A percentile compares a stretch with the other conserved stretches of the same genome.
Conservation (phyloP, 306 rosid genomes). For the Hippophae tibetana region DNA sequence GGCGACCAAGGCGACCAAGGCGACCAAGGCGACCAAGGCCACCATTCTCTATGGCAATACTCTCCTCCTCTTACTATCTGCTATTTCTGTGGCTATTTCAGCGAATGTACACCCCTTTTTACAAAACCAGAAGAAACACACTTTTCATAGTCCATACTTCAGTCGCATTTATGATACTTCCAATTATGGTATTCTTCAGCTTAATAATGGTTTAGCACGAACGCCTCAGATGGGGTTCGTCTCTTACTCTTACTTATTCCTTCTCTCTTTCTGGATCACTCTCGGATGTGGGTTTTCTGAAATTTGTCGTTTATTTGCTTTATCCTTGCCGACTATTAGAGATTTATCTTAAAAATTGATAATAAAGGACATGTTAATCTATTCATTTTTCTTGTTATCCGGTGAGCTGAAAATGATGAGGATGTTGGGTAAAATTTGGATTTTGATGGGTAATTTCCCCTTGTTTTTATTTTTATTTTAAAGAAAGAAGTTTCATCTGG, state of each 20-base stretch:
- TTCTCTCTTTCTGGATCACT: not conserved
- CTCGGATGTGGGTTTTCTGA: not conserved
- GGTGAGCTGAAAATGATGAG: too few relatives aligned
- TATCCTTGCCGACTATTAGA: too few relatives aligned
- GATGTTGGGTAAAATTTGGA: too few relatives aligned
- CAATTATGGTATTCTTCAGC: constrained; percentile 57
- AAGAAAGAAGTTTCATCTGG: too few relatives aligned
- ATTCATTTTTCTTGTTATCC: too few relatives aligned
- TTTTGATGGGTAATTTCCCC: too few relatives aligned
- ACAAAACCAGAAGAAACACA: constrained; percentile 38
- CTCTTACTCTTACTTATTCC: constrained; percentile 12
- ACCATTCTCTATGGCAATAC: constrained; percentile 8
- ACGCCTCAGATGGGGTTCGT: constrained; percentile 97
- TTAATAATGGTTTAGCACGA: constrained; percentile 70
- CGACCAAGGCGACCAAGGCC: constrained; percentile 44
- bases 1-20: constrained; percentile 33
- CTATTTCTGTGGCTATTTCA: constrained; percentile 24
- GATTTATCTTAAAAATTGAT: too few relatives aligned
- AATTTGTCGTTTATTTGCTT: too few relatives aligned
- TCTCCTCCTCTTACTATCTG: constrained; percentile 22
- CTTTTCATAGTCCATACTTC: constrained; percentile 37
- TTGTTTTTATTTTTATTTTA: too few relatives aligned
- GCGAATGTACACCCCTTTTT: constrained; percentile 35
- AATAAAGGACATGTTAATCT: too few relatives aligned
- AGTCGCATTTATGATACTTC: constrained; percentile 62